phyloP scores from a whole-genome alignment of 2,329 filamentous ascomycete genomes.

The Penicillium polonicum region DNA sequence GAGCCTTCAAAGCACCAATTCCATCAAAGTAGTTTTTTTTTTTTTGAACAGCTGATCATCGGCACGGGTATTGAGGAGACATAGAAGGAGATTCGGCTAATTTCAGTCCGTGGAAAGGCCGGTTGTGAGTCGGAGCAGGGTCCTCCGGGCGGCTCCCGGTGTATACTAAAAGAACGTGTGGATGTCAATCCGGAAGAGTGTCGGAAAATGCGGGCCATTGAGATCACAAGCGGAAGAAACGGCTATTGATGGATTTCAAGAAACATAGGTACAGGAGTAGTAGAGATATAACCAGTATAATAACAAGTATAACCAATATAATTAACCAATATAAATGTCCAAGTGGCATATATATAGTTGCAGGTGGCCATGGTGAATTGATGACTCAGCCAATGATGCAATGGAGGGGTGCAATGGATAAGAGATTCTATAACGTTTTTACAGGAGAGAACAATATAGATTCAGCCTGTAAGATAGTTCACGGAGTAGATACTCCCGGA shows the following conservation, averaged over 20 bases:
- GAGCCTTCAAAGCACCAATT: not conserved
- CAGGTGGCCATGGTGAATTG: not conserved
- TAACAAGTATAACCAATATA: too few relatives aligned
- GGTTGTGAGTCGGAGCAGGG: slow-evolving; percentile 12
- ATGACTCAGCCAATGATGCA: slow-evolving; percentile 9
- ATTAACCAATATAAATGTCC: too few relatives aligned
- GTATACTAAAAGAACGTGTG: slow-evolving; percentile 4
- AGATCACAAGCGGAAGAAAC: not conserved
- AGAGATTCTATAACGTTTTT: not conserved
- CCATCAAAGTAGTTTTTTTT: not conserved
- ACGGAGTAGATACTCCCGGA: not conserved
- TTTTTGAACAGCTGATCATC: slow-evolving; percentile 3
- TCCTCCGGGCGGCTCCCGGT: slow-evolving; percentile 14
- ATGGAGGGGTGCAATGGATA: not conserved
- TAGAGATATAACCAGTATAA: too few relatives aligned
- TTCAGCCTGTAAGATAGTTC: not conserved
- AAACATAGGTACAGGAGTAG: not conserved
- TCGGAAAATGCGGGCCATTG: slow-evolving; percentile 5
- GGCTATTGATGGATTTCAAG: slow-evolving; percentile 1
- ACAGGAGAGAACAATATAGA: not conserved
- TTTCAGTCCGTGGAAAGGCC: not conserved
- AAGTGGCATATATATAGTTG: not conserved
- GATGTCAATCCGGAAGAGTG: slow-evolving; percentile 3
- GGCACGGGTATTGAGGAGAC: slow-evolving; percentile 8
- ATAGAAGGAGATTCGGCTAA: slow-evolving; percentile 6